Percentiles rank a stretch among this genome's conserved stretches.
Evolutionary conservation across 257 asterid species (phyloP).

Genomic region (Lithospermum erythrorhizon): DNA sequence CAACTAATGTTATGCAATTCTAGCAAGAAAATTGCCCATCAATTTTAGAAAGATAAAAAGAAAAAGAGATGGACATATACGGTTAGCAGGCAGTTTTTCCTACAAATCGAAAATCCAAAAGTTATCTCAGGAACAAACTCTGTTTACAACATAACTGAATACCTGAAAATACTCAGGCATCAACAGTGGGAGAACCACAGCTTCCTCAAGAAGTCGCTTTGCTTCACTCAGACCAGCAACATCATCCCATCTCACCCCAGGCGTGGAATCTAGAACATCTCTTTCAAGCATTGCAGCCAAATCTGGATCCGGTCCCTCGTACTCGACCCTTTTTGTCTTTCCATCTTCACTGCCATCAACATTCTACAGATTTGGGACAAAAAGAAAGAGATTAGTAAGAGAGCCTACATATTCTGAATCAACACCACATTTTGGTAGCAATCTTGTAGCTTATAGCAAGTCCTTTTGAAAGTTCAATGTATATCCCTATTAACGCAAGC

Average conservation of each 20-base stretch:
- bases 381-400: background rate
- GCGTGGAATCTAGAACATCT: slow-evolving; percentile 85
- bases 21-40: background rate
- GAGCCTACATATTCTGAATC: background rate
- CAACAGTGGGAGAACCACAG: slow-evolving; percentile 98
- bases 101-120: background rate
- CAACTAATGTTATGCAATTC: background rate
- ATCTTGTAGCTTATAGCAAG: background rate
- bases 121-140: background rate
- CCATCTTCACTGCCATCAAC: slow-evolving; percentile 78
- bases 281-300: slow-evolving; percentile 99
- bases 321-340: slow-evolving; percentile 64
- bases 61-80: background rate
- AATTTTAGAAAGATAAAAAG: too few relatives aligned
- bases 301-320: slow-evolving; percentile 97
- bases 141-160: slow-evolving; percentile 13
- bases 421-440: too few relatives aligned
- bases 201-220: slow-evolving; percentile 95
- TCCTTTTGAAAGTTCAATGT: background rate
- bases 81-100: background rate
- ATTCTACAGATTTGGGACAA: slow-evolving; percentile 31
- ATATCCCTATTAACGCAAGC: too few relatives aligned
- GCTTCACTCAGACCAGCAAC: slow-evolving; percentile 98
- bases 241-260: slow-evolving; percentile 99
- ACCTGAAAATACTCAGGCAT: slow-evolving; percentile 99